Evolutionary conservation across 495 filamentous ascomycete species (phyloP).

Genomic region (Bryoglossum gracile): DNA sequence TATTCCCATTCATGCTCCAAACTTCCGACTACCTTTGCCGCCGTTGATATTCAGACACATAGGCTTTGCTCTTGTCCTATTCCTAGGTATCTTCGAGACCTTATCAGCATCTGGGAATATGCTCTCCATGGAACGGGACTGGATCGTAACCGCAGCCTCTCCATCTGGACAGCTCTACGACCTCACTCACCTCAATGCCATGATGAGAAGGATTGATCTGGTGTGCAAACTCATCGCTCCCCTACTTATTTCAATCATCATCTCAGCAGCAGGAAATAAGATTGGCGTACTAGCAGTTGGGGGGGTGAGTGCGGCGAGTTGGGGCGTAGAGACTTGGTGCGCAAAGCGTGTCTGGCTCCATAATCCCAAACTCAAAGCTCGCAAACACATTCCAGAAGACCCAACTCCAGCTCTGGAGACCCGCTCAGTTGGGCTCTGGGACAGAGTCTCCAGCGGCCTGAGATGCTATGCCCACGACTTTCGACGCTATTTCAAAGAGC

Average conservation of each 20-base stretch:
- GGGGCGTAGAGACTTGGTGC: constrained; percentile 32
- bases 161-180: constrained; percentile 29
- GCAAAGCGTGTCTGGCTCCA: constrained; percentile 33
- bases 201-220: constrained; percentile 66
- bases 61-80: constrained; percentile 36
- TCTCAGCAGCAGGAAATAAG: constrained; percentile 31
- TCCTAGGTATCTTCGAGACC: constrained; percentile 54
- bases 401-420: constrained; percentile 2
- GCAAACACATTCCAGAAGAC: constrained; percentile 3
- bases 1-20: too few relatives aligned
- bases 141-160: constrained; percentile 42
- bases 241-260: constrained; percentile 46
- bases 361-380: constrained; percentile 17
- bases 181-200: constrained; percentile 47
- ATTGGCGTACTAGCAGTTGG: constrained; percentile 43
- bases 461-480: constrained; percentile 27
- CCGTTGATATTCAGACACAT: constrained; percentile 23
- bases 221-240: constrained; percentile 64
- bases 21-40: too few relatives aligned
- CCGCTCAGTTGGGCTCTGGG: background rate
- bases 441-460: background rate
- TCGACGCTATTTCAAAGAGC: constrained; percentile 33
- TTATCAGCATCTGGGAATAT: constrained; percentile 46
- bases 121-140: constrained; percentile 60
- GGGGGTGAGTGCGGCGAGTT: constrained; percentile 29